Conservation (phyloP, 2,329 filamentous ascomycete species). For the Stemphylium vesicarium region DNA sequence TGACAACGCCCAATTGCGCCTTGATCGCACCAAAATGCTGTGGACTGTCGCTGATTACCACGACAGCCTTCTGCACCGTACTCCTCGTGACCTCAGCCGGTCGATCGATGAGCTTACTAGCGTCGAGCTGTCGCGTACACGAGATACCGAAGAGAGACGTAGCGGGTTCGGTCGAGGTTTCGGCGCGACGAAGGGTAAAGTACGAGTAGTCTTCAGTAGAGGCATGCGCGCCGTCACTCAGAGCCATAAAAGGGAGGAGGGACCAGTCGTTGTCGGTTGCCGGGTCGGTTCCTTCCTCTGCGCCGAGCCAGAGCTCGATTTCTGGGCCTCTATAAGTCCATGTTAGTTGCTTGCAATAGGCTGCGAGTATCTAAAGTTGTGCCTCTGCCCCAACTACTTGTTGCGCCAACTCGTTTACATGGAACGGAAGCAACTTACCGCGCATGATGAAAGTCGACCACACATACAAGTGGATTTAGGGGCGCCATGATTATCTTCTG, state of each 20-base stretch:
- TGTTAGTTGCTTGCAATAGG: not conserved
- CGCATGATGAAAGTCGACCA: constrained; percentile 62
- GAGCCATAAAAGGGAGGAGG: constrained; percentile 91
- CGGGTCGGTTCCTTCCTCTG: constrained; percentile 75
- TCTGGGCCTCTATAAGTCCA: constrained; percentile 73
- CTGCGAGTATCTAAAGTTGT: not conserved
- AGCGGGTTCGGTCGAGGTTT: constrained; percentile 58
- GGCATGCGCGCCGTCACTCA: constrained; percentile 93
- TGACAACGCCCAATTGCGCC: constrained; percentile 88
- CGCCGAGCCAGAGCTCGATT: constrained; percentile 90
- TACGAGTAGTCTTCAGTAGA: constrained; percentile 97
- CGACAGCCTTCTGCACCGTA: constrained; percentile 96
- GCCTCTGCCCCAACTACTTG: not conserved
- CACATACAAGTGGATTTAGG: constrained; percentile 51
- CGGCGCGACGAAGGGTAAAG: constrained; percentile 79
- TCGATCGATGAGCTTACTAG: constrained; percentile 75
- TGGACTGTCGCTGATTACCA: constrained; percentile 90
- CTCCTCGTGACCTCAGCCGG: constrained; percentile 93
- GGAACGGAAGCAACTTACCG: constrained; percentile 38
- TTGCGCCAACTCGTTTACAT: not conserved
- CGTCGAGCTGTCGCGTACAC: constrained; percentile 89
- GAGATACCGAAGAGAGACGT: constrained; percentile 95
- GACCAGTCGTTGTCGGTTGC: constrained; percentile 87
- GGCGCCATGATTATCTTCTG: constrained; percentile 48
- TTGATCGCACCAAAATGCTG: constrained; percentile 89